Base-by-base conservation (phyloP, 345 rosid species). In the Nasturtium officinale region DNA sequence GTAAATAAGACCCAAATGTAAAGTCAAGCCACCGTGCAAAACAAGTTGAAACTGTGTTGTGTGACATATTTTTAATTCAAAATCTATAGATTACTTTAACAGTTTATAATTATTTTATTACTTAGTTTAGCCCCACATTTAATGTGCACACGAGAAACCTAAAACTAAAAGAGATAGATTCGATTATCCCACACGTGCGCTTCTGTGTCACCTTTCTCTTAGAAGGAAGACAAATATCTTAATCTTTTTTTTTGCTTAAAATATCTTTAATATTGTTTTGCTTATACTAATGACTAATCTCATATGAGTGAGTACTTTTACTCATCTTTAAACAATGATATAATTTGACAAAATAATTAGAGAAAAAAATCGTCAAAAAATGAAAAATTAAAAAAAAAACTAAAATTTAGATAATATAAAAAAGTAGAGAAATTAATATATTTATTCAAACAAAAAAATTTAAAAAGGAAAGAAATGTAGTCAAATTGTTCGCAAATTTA, bases 11-110 rank as follows among this genome's bases (percentile, higher is more conserved):
- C 26, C 63, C 32, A 64, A 38, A 46, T 7, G 32, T 38, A 65
- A 65, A 77, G 80, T 77, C 80, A 77, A 71, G 80, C 80, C 80
- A 77, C 77, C 80, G 77, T 77, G 77, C 77, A 77, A 65, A 57
- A 71, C 80, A 77, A 77, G 73, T 77, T 69, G 75, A 47, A 76
- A 63, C 45, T 76, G 59, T 18, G 43, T 69, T 68, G 50, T 51
- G 56, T 58, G 1, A 43, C 17, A 18, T 28, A 18, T 55, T 57
- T 58, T 48, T 25, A 2, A 32, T 42, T 43, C 15, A 73, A 15
- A 33, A 45, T 2, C 16, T 57, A 18, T 30, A 38, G 5, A 11
- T 38, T 0, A 12, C 12, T 38, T 28, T 28, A 18, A 28, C 13
- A 28, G 1, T 32, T 29, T 52, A 13, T 5, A 37, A 61, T n/a